Conservation (phyloP, 495 filamentous ascomycete species). For the Cercophora samala region DNA sequence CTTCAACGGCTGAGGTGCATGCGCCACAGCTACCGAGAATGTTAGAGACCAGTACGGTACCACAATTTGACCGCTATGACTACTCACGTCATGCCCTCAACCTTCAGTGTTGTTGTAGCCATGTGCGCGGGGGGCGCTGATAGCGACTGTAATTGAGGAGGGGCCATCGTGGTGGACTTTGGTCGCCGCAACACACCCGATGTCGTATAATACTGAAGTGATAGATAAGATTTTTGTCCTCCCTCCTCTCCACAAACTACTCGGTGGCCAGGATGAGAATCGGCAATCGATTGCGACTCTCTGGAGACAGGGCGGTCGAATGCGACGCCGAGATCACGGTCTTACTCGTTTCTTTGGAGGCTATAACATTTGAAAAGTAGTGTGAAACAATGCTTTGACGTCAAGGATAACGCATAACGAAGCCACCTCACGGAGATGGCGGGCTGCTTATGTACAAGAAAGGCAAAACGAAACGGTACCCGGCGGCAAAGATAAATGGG, state of each 20-base stretch:
- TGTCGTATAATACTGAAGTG: not conserved
- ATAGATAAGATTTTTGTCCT: not conserved
- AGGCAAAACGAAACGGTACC: not conserved
- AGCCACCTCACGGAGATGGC: constrained; percentile 29
- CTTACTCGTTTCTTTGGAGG: constrained; percentile 1
- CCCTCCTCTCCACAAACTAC: not conserved
- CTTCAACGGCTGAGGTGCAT: constrained; percentile 83
- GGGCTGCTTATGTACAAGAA: constrained; percentile 13
- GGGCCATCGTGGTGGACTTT: constrained; percentile 43
- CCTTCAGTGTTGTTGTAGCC: constrained; percentile 87
- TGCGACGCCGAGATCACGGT: constrained; percentile 2
- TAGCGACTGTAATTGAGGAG: constrained; percentile 39
- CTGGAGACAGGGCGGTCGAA: constrained; percentile 15
- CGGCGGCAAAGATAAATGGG: not conserved
- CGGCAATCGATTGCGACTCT: not conserved
- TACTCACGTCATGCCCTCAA: constrained; percentile 82
- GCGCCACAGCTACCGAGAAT: constrained; percentile 58
- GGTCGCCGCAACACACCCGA: not conserved
- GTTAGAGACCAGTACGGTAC: constrained; percentile 10
- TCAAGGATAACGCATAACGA: constrained; percentile 11
- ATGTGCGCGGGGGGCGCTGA: constrained; percentile 52
- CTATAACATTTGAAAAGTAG: constrained; percentile 16
- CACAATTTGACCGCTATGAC: not conserved
- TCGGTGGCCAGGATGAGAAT: not conserved
- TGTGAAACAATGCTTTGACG: constrained; percentile 7